Evolutionary conservation across 1,139 yeast species (phyloP).

Genomic region (Kurtzmaniella quercitrusa): DNA sequence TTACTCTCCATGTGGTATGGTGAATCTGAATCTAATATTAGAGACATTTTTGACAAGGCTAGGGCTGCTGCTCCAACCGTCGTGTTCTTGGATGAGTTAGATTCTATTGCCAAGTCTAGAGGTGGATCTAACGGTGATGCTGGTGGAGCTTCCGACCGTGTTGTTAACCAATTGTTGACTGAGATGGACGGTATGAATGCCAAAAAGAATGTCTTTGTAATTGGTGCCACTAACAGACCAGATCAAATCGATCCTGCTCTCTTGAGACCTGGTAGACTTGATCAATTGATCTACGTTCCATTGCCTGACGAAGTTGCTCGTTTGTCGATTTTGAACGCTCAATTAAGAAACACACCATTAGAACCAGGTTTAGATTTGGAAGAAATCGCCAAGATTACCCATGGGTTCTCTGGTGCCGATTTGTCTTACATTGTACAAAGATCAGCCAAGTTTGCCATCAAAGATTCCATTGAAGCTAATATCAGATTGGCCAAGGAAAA

Average conservation of each 20-base stretch:
- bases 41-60: constrained; percentile 97
- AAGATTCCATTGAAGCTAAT: constrained; percentile 92
- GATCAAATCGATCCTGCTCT: constrained; percentile 98
- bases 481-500: constrained; percentile 51
- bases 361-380: constrained; percentile 91
- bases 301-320: constrained; percentile 95
- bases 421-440: constrained; percentile 95
- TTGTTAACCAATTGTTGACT: constrained; percentile 93
- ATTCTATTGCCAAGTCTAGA: constrained; percentile 96
- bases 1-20: constrained; percentile 98
- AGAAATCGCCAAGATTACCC: constrained; percentile 88
- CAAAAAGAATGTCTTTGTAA: constrained; percentile 95
- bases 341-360: constrained; percentile 95
- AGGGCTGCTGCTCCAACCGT: constrained; percentile 99
- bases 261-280: constrained; percentile 98
- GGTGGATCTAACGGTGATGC: constrained; percentile 93
- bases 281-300: constrained; percentile 97
- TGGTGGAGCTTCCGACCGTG: constrained; percentile 98
- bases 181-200: constrained; percentile 99
- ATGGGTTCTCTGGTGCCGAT: constrained; percentile 99
- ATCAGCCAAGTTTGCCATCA: constrained; percentile 97
- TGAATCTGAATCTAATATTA: constrained; percentile 94
- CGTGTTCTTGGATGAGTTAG: constrained; percentile 94
- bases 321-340: constrained; percentile 88
- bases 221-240: constrained; percentile 99